Conservation (phyloP, 495 filamentous ascomycete genomes). For the Daldinia grandis region DNA sequence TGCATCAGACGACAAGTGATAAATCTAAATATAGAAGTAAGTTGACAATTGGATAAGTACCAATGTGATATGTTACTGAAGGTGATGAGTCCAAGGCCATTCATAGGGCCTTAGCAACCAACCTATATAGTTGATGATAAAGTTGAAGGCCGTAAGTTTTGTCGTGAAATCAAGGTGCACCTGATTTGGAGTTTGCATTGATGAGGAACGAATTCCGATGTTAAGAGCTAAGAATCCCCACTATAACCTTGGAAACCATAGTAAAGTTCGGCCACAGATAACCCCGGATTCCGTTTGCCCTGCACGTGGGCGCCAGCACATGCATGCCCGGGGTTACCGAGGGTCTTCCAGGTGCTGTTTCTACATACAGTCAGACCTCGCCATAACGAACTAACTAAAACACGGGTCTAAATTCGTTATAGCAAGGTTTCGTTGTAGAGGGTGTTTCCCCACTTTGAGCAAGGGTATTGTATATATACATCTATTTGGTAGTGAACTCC, state of each 20-base stretch:
- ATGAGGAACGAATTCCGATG: neutral
- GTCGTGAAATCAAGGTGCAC: neutral
- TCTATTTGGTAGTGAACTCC: no score
- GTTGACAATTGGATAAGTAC: neutral
- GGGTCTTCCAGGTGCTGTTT: neutral
- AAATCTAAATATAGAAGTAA: neutral
- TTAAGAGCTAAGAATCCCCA: neutral
- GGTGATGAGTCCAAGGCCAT: neutral
- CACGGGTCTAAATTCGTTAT: no score
- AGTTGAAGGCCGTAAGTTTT: neutral
- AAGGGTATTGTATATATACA: no score
- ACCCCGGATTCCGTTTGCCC: slow-evolving; percentile 36
- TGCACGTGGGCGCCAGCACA: slow-evolving; percentile 28
- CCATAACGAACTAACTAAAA: no score
- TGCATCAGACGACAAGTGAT: neutral
- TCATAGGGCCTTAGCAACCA: no score
- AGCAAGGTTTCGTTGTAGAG: no score
- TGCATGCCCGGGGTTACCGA: slow-evolving; percentile 10
- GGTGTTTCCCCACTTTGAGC: no score
- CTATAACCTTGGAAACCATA: neutral
- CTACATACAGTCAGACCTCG: no score
- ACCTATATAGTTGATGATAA: neutral
- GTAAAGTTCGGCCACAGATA: slow-evolving; percentile 22
- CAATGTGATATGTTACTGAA: neutral
- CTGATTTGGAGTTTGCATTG: neutral